phyloP scores from a whole-genome alignment of 192 early-diverging fungal genomes.

The Funneliformis geosporum region DNA sequence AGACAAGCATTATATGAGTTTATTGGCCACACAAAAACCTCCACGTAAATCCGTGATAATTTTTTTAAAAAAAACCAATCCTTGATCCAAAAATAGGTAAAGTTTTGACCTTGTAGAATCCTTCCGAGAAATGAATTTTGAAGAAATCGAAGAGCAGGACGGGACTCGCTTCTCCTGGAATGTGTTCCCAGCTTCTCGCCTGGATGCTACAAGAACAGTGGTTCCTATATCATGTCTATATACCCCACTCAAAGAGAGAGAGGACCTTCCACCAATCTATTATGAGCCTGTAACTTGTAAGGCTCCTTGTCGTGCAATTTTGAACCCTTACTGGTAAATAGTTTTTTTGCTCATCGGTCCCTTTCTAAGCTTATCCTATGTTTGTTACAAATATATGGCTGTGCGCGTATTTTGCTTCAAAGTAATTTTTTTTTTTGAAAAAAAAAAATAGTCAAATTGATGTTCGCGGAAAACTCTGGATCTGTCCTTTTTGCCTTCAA shows the following conservation, averaged over 20 bases:
- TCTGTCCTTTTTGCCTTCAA: constrained; percentile 97
- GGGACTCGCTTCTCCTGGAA: constrained; percentile 98
- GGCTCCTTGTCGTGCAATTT: constrained; percentile 89
- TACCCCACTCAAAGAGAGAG: constrained; percentile 92
- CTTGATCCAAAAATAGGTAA: too few species aligned
- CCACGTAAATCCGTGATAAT: neutral
- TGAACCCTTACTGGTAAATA: constrained; percentile 95
- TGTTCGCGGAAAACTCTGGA: constrained; percentile 94
- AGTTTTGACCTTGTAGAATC: neutral
- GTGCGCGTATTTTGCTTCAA: neutral
- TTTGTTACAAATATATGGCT: neutral
- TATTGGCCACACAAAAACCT: neutral
- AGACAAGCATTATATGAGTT: neutral
- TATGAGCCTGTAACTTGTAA: constrained; percentile 99
- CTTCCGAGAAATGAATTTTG: constrained; percentile 68
- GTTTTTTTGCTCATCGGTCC: neutral
- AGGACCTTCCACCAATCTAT: constrained; percentile 78
- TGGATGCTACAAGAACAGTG: constrained; percentile 93
- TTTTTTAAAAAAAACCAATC: neutral
- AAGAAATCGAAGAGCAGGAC: constrained; percentile 90
- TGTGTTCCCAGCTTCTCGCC: constrained; percentile 88
- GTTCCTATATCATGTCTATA: constrained; percentile 93
- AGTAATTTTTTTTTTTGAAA: neutral
- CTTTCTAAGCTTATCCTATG: neutral
- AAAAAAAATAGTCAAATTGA: constrained; percentile 94